Evolutionary conservation across 208 protist species (phyloP), one percentile per base, ranked within the genome.

Genomic region (Leishmania tropica): DNA sequence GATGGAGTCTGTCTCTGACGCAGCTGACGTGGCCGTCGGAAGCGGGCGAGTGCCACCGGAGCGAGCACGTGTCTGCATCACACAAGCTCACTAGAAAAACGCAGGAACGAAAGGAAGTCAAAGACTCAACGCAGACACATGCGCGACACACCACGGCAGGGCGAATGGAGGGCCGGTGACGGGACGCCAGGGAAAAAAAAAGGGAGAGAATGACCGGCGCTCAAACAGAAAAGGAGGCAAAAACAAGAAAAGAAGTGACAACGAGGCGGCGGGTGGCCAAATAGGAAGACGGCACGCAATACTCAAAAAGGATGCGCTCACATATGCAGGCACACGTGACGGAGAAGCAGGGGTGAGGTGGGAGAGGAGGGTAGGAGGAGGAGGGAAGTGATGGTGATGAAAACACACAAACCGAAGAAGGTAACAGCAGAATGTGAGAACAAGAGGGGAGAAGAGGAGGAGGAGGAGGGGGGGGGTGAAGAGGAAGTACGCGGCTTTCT

Each of bases 1-100:
- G 54, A 67, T 15, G 13, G 75, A 67, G n/a, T 47, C 17, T 45
- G 75, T 40, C 71, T 75, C 47, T 28, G 71, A 40, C n/a, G 42
- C 15, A 17, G 71, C 8, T 47, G 21, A 42, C n/a, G 71, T 53
- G 11, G n/a, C 15, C 35, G 71, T 47, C 67, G 45, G 71, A 28
- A 75, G 71, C 11, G 71, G 15, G 24, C 71, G 71, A 47, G 71
- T 40, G 71, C 47, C 71, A 37, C 71, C 47, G 19, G 73, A 71
- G 48, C 76, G 76, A 6, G 81, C 77, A 56, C 76, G 81, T 3
- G 76, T 65, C 68, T 84, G 80, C 82, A 85, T 85, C n/a, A 13
- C 13, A 56, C 76, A 21, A n/a, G 7, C 60, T 45, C 17, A 53
- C 70, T 24, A 48, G 24, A 79, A 75, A 79, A 64, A 54, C 7